These are phyloP conservation scores for Selaginella moellendorffii DNA, from an alignment of 75 land plant genomes.

Conservation along the genomic window DNA sequence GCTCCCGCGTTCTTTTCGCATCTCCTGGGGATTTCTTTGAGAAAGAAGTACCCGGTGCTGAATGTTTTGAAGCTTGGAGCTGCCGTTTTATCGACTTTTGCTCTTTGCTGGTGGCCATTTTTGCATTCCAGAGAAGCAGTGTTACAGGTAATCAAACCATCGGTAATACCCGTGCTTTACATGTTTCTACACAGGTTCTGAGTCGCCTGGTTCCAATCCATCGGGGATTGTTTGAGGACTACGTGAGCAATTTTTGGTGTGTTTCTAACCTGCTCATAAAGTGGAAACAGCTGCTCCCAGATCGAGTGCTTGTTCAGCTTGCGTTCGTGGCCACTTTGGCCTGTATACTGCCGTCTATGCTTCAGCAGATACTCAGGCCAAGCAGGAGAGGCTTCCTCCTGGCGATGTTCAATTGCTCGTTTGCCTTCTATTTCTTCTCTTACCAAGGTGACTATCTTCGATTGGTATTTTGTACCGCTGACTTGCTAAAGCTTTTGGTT, in stretches of 20 bases:
- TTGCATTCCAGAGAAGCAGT: conserved; percentile 40
- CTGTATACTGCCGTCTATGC: conserved; percentile 56
- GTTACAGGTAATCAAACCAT: conserved; percentile 27
- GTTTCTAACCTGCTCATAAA: conserved; percentile 59
- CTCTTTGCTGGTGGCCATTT: conserved; percentile 83
- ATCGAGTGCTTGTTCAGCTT: conserved; percentile 29
- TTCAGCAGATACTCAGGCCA: conserved; percentile 64
- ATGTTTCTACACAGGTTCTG: conserved; percentile 17
- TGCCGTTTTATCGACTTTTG: conserved; percentile 56
- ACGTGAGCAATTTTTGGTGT: conserved; percentile 96
- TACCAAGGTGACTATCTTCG: conserved; percentile 51
- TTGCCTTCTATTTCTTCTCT: conserved; percentile 83
- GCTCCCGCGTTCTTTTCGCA: conserved; percentile 93
- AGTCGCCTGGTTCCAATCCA: conserved; percentile 81
- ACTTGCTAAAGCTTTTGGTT: conserved; percentile 1
- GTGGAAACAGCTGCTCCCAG: conserved; percentile 67
- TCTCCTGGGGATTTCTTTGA: conserved; percentile 76
- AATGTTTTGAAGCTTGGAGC: conserved; percentile 55
- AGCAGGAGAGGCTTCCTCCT: conserved; percentile 58
- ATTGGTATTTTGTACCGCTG: not conserved
- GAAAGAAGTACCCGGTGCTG: conserved; percentile 36
- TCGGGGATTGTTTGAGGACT: conserved; percentile 88
- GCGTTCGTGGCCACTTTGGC: conserved; percentile 44
- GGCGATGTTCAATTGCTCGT: conserved; percentile 54
- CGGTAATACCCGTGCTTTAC: not conserved